Base-by-base conservation (phyloP, 1,284 basidiomycete species). In the Malassezia cuniculi region DNA sequence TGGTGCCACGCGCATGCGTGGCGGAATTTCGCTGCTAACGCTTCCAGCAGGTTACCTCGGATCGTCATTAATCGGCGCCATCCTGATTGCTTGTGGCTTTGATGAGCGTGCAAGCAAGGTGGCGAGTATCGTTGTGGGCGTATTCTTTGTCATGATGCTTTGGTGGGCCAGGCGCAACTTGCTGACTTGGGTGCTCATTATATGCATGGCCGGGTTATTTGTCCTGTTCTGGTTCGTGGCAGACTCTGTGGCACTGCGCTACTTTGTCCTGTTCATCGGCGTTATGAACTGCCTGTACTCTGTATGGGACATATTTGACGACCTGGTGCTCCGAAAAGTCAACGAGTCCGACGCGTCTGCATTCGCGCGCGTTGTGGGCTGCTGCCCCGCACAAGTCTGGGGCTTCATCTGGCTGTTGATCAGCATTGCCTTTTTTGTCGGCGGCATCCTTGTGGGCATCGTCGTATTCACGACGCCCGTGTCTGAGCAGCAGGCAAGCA, bases 91-190 rank as follows among this genome's bases (percentile, higher is more conserved):
- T 5, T 90, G 85, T 53, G 87, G 66, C 0, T 95, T 94, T 68
- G 80, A 95, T 68, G 87, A 84, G 34, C 79, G 85, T 52, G 90
- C 90, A 2, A 83, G 80, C 69, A 94, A 94, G 68, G 69, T 94
- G 36, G 86, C 85, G 0, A 79, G 77, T 29, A 70, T 94, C 19
- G 78, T 83, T 8, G 73, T 95, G 21, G 84, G 78, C 6, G 80
- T 71, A 17, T 82, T 89, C 67, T 94, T 90, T 71, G 57, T 94
- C n/a, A 74, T 93, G 51, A 93, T 85, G 0, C 74, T 93, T 1
- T 94, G 82, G 81, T 76, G 74, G 74, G 89, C 85, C 2, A 71
- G 85, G 31, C 73, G 72, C 48, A 82, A 82, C 60, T 78, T 78
- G 76, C 57, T 93, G n/a, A 58, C 59, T 0, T 62, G 57, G 60